Evolutionary conservation across 2,329 filamentous ascomycete genomes (phyloP).

Genomic region (Trichophyton mentagrophytes): DNA sequence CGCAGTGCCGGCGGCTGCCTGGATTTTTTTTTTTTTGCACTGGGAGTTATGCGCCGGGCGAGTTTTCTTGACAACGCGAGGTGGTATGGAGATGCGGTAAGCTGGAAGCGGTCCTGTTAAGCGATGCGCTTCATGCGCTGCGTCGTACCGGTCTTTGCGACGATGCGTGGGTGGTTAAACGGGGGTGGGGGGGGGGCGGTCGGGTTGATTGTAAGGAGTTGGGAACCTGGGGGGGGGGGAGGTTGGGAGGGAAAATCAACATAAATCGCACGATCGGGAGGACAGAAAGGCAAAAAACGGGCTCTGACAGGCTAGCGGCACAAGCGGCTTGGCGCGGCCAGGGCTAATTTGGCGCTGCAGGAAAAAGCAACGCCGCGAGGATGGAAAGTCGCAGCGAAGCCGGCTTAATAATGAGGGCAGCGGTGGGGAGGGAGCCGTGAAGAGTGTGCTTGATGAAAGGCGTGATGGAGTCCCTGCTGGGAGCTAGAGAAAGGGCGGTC

Average conservation of each 20-base stretch:
- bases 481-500: neutral
- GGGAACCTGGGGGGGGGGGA: neutral
- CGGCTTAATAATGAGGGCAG: neutral
- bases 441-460: neutral
- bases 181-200: neutral
- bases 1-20: neutral
- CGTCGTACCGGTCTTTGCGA: constrained; percentile 3
- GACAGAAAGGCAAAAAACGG: constrained; percentile 2
- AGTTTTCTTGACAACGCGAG: neutral
- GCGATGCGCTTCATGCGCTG: constrained; percentile 3
- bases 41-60: constrained; percentile 5
- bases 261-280: constrained; percentile 2
- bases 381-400: neutral
- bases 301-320: constrained; percentile 2
- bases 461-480: neutral
- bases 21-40: constrained; percentile 5
- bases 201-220: neutral
- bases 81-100: neutral
- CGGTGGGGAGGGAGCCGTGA: neutral
- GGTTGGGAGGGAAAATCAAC: constrained; percentile 2
- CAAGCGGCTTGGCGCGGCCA: constrained; percentile 1
- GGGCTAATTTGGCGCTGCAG: neutral
- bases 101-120: constrained; percentile 4
- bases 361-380: neutral
- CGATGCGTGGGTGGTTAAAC: neutral